phyloP scores from a whole-genome alignment of 495 filamentous ascomycete genomes.

The Chaetomium cochliodes region DNA sequence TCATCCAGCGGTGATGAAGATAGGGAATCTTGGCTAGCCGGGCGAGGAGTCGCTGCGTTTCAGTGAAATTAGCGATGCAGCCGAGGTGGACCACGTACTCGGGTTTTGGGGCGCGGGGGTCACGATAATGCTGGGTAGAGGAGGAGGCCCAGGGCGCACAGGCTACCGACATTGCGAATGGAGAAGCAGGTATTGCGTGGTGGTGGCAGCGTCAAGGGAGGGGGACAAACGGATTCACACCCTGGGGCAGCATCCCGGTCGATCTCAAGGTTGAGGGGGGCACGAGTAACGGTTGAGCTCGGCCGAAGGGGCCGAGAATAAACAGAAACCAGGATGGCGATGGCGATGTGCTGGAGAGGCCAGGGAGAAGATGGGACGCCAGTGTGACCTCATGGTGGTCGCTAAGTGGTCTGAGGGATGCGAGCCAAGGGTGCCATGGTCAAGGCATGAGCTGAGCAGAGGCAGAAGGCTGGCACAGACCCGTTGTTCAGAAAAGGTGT shows the following conservation, averaged over 20 bases:
- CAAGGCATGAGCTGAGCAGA: slow-evolving; percentile 6
- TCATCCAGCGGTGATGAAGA: background rate
- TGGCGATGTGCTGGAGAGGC: slow-evolving; percentile 15
- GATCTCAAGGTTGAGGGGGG: slow-evolving; percentile 3
- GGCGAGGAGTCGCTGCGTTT: slow-evolving; percentile 21
- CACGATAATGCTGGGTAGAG: background rate
- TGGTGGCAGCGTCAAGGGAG: background rate
- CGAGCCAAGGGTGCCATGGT: slow-evolving; percentile 18
- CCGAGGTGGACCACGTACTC: slow-evolving; percentile 7
- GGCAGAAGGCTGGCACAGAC: background rate
- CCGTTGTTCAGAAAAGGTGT: slow-evolving; percentile 4
- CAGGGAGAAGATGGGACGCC: slow-evolving; percentile 11
- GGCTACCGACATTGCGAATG: background rate
- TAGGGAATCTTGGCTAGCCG: background rate
- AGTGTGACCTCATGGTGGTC: slow-evolving; percentile 16
- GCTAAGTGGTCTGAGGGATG: slow-evolving; percentile 16
- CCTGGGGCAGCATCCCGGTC: slow-evolving; percentile 18
- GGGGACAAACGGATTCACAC: slow-evolving; percentile 11
- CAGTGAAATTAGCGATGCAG: slow-evolving; percentile 27
- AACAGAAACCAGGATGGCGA: slow-evolving; percentile 17
- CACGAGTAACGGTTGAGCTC: slow-evolving; percentile 7
- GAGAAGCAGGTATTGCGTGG: background rate
- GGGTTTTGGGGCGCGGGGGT: slow-evolving; percentile 10
- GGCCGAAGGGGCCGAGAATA: slow-evolving; percentile 8
- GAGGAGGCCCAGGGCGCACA: background rate